Base-by-base conservation (phyloP, 1,284 basidiomycete species). In the Phylloboletellus chloephorus region DNA sequence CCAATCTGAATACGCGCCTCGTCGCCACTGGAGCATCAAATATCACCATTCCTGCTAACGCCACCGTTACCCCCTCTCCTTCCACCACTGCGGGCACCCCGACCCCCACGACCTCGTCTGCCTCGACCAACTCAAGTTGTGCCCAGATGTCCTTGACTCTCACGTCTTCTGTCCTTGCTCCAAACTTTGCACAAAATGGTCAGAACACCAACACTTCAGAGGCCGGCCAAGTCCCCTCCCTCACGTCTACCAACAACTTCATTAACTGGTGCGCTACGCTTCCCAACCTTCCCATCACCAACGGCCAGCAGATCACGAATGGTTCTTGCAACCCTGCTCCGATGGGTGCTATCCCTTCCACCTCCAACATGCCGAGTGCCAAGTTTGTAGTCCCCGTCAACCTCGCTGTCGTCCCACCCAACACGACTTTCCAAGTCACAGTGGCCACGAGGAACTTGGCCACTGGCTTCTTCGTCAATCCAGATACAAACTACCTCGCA, bases 251-350 rank as follows among this genome's bases (percentile, higher is more conserved):
- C 10, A 73, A 76, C 58, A 77, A 76, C 59, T 76, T 71, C 53
- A 76, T 77, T 59, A 78, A 78, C 56, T 78, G 70, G 26, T 61
- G 59, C 28, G 56, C 53, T 16, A 61, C 63, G 9, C 41, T 60
- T 4, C 47, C 61, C 0, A 22, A 52, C 22, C 52, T 65, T 23
- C 57, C 63, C 7, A 58, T 71, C 17, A 72, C 69, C 20, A 66
- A 73, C 48, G 67, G 73, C 35, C 47, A 60, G 40, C 71, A 75
- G 48, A 51, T 68, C 48, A 57, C 53, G 31, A 59, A 60, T 7
- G 76, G 77, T 19, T 78, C 74, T n/a, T 80, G 78, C 58, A 79
- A 79, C 59, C 64, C 69, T 37, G 64, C 67, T 24, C 72, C 73
- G 8, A 72, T 73, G 70, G 73, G 73, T 37, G 51, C 50, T 22